Evolutionary conservation across 2,329 filamentous ascomycete genomes (phyloP), one percentile per base, ranked within the genome.

Genomic region (Phaeosphaeria sp.): DNA sequence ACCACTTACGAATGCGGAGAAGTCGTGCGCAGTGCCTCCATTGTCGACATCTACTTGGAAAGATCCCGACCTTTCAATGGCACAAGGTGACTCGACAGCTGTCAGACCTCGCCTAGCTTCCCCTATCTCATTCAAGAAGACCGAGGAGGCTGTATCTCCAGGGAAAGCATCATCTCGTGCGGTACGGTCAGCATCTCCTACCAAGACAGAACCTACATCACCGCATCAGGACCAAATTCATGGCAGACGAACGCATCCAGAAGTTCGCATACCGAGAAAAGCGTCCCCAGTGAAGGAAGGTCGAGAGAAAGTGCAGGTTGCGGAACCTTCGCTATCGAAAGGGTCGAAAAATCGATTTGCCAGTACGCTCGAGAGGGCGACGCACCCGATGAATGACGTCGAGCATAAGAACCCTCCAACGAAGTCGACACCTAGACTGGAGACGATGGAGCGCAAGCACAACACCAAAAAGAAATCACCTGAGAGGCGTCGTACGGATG

Each of bases 71-170:
- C 18, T 11, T n/a, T n/a, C 36, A 17, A n/a, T n/a, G 11, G 33
- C 39, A 3, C 15, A n/a, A 17, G 17, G 36, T 17, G 36, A 13
- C 3, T 18, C 21, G 13, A 2, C n/a, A 13, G 33, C 11, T 18
- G 44, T 50, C n/a, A 24, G 4, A 4, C 52, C 51, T 6, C 60
- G 57, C 45, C 56, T 65, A 43, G 55, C 20, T 21, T 62, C 65
- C 7, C 65, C 65, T 2, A 62, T 65, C 39, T 25, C 48, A 7
- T 39, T n/a, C 36, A n/a, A n/a, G 15, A 39, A 39, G 15, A 15
- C 36, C 2, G 36, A 39, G 15, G 7, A 39, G 4, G 4, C 48
- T 44, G 30, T 25, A 53, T 5, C 15, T 25, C 27, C 45, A 40
- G 24, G 36, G 4, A 17, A 17, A 17, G 13, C n/a, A 18, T n/a